Conservation (phyloP, 306 rosid species). For the Sophora flavescens region DNA sequence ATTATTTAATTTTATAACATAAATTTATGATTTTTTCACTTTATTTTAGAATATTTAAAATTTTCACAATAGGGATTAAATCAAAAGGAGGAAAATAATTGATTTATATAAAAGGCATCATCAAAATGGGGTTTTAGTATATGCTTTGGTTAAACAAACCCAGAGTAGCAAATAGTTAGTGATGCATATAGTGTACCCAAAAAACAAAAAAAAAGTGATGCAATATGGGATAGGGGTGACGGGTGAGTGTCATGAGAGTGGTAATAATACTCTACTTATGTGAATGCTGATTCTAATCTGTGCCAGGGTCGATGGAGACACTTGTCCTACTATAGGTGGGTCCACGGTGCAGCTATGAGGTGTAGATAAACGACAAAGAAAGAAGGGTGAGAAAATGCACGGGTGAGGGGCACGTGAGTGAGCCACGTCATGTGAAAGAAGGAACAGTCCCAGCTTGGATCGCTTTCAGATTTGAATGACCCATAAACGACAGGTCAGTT, state of each 20-base stretch:
- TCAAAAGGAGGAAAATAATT: no score
- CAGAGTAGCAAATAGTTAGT: not conserved
- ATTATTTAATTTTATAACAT: not conserved
- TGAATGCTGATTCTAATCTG: conserved; percentile 12
- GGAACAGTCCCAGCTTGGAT: conserved; percentile 26
- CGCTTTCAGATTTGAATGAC: conserved; percentile 64
- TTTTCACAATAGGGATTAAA: no score
- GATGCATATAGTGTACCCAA: not conserved
- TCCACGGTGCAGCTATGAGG: conserved; percentile 45
- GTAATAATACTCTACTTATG: conserved; percentile 1
- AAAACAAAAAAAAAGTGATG: not conserved
- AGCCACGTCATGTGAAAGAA: conserved; percentile 55
- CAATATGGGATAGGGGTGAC: not conserved
- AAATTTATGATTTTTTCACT: not conserved
- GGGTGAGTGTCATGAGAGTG: conserved; percentile 15
- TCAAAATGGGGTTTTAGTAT: not conserved
- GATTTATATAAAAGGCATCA: no score
- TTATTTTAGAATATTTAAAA: no score
- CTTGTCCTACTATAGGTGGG: conserved; percentile 53
- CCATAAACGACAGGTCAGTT: conserved; percentile 78
- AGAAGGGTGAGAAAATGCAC: conserved; percentile 29
- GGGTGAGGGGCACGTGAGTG: conserved; percentile 64
- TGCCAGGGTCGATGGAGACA: conserved; percentile 50
- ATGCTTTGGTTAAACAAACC: not conserved
- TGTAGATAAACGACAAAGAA: conserved; percentile 45